phyloP scores from a whole-genome alignment of 805 yeast genomes.

The Cyberlindnera xishuangbannaensis region DNA sequence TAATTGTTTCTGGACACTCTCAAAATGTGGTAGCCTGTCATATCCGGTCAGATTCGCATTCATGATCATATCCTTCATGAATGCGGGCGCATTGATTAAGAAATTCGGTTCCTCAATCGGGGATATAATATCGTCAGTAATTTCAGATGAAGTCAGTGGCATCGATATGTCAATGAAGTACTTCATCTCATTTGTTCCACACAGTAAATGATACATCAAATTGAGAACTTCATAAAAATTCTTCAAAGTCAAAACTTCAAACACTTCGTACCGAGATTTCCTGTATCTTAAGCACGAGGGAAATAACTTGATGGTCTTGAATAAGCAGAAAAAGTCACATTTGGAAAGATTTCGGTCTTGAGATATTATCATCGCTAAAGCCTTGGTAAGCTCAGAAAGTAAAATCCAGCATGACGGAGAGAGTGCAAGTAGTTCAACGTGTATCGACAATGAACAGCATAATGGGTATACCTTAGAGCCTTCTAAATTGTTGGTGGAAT shows the following conservation, averaged over 20 bases:
- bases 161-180: conserved; percentile 9
- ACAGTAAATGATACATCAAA: conserved; percentile 6
- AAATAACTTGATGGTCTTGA: conserved; percentile 14
- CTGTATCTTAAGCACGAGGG: conserved; percentile 13
- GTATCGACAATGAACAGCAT: conserved; percentile 17
- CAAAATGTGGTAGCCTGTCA: not conserved
- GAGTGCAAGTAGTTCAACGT: conserved; percentile 9
- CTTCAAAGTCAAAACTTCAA: conserved; percentile 13
- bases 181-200: conserved; percentile 17
- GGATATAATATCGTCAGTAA: conserved; percentile 6
- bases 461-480: conserved; percentile 18
- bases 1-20: conserved; percentile 1
- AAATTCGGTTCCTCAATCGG: conserved; percentile 7
- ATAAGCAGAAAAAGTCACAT: conserved; percentile 16
- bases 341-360: conserved; percentile 13
- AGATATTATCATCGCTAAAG: conserved; percentile 6
- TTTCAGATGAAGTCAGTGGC: conserved; percentile 11
- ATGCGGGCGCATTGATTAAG: conserved; percentile 15
- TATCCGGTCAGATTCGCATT: conserved; percentile 14
- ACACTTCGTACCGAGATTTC: conserved; percentile 11
- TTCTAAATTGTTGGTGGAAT: conserved; percentile 3
- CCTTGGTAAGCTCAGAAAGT: conserved; percentile 10
- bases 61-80: conserved; percentile 12
- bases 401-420: conserved; percentile 18
- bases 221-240: conserved; percentile 12